A percentile compares a stretch with the other conserved stretches of the same genome.
phyloP scores from a whole-genome alignment of 2,329 filamentous ascomycete species.

The Alternaria conjuncta region DNA sequence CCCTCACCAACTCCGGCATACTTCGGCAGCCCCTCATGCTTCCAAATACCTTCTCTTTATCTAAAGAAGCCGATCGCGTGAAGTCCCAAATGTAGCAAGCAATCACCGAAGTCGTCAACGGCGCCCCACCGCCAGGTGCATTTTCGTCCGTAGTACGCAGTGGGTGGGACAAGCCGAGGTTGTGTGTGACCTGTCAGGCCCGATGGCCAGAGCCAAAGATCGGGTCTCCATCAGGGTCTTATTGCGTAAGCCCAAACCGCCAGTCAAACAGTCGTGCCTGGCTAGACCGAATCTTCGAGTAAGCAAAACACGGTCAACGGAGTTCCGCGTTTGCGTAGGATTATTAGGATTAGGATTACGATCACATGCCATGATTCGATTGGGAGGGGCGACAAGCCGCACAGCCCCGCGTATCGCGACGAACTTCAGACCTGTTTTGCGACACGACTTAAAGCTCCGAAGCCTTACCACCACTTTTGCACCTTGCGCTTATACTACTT shows the following conservation, averaged over 20 bases:
- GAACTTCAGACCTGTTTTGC: conserved; percentile 1
- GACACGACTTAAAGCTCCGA: neutral
- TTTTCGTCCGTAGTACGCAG: neutral
- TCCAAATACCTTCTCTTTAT: neutral
- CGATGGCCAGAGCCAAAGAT: neutral
- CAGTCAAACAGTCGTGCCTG: neutral
- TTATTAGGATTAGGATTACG: neutral
- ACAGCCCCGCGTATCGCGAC: conserved; percentile 15
- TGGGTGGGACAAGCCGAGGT: conserved; percentile 5
- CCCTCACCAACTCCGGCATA: neutral
- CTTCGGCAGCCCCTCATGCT: neutral
- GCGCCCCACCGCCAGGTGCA: neutral
- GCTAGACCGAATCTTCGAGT: neutral
- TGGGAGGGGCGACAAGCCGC: conserved; percentile 6
- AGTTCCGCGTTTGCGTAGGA: neutral
- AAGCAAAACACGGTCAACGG: neutral
- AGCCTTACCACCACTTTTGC: neutral
- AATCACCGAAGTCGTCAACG: neutral
- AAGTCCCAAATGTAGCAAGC: neutral
- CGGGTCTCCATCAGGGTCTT: neutral
- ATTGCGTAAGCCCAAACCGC: neutral
- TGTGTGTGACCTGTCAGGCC: neutral
- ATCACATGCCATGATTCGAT: conserved; percentile 19
- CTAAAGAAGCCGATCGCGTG: neutral
- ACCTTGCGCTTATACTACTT: neutral